Evolutionary conservation across 2,329 filamentous ascomycete species (phyloP), one percentile per base, ranked within the genome.

Genomic region (Magnaporthales sp.): DNA sequence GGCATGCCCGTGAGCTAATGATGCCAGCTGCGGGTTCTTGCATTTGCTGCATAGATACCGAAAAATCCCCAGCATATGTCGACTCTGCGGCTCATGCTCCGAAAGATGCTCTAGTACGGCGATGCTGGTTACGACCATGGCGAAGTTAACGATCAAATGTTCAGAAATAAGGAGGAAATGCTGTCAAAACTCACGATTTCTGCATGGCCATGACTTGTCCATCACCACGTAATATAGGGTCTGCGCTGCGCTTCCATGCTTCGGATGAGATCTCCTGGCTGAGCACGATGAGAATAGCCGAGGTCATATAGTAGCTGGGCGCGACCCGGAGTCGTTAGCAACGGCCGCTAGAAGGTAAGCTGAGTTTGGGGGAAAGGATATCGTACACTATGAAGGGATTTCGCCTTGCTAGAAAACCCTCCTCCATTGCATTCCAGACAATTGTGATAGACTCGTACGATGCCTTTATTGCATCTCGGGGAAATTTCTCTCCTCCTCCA

Each of bases 351-450:
- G 22, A 22, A 6, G n/a, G 24, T 27, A 32, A n/a, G 13, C 27
- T 8, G 26, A 15, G 26, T 7, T 27, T 26, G 32, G 7, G 24
- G 19, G 51, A 22, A n/a, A 31, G 2, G 54, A 46, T 11, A 22
- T 75, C 84, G 76, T 74, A 87, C 85, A 86, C 79, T 65, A 85
- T 76, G 68, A 87, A 85, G 0, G 84, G 84, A 68, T 87, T 83
- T 62, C 83, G 77, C 64, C 78, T 79, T 2, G 84, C 79, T 26
- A 87, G 74, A 65, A 82, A 81, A 13, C 76, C 74, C 4, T 76
- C 75, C 27, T 81, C 75, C 11, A 80, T 74, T 1, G 82, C 83
- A 19, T 73, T 74, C 58, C 81, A 78, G 4, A 83, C 76, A 61
- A 86, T 74, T 8, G 76, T 72, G 62, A 87, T 79, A 10, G 80